Percentiles rank a stretch among this genome's conserved stretches.
Evolutionary conservation across 345 rosid genomes (phyloP).

Genomic region (Abelmoschus esculentus): DNA sequence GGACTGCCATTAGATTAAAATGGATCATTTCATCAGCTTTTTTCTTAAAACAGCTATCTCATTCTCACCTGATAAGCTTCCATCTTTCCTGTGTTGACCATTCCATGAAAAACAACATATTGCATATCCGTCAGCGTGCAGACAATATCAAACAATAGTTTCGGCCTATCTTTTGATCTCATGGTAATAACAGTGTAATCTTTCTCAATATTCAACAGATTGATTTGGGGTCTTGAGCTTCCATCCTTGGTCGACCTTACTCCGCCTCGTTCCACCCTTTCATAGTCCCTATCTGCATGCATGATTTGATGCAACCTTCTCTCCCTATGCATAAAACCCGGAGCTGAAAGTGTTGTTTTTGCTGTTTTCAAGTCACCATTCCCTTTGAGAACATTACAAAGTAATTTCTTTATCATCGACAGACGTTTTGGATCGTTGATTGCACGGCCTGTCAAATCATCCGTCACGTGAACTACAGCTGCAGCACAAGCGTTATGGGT

Average conservation of each 20-base stretch:
- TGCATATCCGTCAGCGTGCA: slow-evolving; percentile 95
- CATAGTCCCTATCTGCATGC: slow-evolving; percentile 89
- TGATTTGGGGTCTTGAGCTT: slow-evolving; percentile 52
- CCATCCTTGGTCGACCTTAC: slow-evolving; percentile 27
- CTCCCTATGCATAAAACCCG: slow-evolving; percentile 49
- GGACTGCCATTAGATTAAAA: background rate
- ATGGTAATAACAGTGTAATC: slow-evolving; percentile 77
- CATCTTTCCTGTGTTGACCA: slow-evolving; percentile 56
- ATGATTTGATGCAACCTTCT: slow-evolving; percentile 91
- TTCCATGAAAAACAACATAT: slow-evolving; percentile 83
- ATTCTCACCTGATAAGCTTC: slow-evolving; percentile 90
- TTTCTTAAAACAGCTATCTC: slow-evolving; percentile 4
- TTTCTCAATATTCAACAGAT: slow-evolving; percentile 61
- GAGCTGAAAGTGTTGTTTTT: slow-evolving; percentile 53
- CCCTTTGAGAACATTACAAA: slow-evolving; percentile 58
- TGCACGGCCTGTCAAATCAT: slow-evolving; percentile 47
- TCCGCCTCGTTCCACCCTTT: slow-evolving; percentile 41
- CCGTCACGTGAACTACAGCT: slow-evolving; percentile 76
- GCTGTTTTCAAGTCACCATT: slow-evolving; percentile 51
- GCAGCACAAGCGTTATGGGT: slow-evolving; percentile 93
- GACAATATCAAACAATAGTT: slow-evolving; percentile 70
- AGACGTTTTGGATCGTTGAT: slow-evolving; percentile 58
- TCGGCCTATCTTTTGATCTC: slow-evolving; percentile 85
- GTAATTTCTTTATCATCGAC: slow-evolving; percentile 47
- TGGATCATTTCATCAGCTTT: background rate